phyloP scores from a whole-genome alignment of 768 basidiomycete genomes.

The Sporobolomyces roseus region DNA sequence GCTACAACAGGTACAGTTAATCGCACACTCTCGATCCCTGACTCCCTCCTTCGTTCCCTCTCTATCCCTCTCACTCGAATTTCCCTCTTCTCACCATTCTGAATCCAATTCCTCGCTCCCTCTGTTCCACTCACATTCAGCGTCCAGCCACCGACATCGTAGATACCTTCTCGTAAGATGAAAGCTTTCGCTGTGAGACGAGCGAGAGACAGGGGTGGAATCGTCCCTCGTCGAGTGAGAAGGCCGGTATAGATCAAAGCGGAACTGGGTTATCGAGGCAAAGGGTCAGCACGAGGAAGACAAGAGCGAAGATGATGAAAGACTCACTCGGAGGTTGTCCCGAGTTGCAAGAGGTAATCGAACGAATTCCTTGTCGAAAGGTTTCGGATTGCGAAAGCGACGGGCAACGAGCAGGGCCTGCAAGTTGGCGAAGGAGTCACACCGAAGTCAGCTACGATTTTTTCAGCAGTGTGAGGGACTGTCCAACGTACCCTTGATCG shows the following conservation, averaged over 20 bases:
- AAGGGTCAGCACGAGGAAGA: too few relatives aligned
- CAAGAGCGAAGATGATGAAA: not conserved
- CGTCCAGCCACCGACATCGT: conserved; percentile 8
- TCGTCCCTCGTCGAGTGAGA: not conserved
- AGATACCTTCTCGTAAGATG: not conserved
- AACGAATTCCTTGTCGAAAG: conserved; percentile 61
- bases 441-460: too few relatives aligned
- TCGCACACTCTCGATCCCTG: too few relatives aligned
- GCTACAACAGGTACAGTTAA: too few relatives aligned
- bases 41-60: not conserved
- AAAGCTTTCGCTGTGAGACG: too few relatives aligned
- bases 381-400: conserved; percentile 64
- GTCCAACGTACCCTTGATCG: conserved; percentile 57
- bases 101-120: not conserved
- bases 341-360: conserved; percentile 17
- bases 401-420: conserved; percentile 59
- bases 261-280: not conserved
- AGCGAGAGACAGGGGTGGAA: not conserved
- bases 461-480: too few relatives aligned
- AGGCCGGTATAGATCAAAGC: conserved; percentile 1
- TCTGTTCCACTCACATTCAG: not conserved
- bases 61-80: too few relatives aligned
- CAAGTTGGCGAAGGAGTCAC: too few relatives aligned
- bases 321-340: not conserved
- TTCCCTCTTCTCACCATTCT: not conserved